These are phyloP conservation scores for Ligustrum vulgare DNA, from an alignment of 257 asterid species.

Conservation along the genomic window DNA sequence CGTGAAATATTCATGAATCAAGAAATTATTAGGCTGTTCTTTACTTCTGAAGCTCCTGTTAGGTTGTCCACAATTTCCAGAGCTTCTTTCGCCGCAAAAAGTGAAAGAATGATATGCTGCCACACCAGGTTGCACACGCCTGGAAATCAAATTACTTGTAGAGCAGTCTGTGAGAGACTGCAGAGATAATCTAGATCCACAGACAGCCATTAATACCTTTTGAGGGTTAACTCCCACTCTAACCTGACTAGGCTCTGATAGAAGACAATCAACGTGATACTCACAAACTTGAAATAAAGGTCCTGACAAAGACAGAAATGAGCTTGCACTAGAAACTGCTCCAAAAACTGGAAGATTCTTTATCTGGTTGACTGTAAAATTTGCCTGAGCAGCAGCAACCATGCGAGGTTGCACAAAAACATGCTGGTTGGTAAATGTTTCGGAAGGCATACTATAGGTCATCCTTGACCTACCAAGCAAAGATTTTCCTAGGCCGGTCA, in stretches of 20 bases:
- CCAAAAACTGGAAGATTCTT: slow-evolving; percentile 63
- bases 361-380: slow-evolving; percentile 48
- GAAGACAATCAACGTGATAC: slow-evolving; percentile 54
- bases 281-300: slow-evolving; percentile 68
- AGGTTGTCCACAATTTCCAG: slow-evolving; percentile 44
- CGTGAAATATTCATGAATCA: slow-evolving; percentile 58
- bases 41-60: slow-evolving; percentile 60
- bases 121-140: slow-evolving; percentile 33
- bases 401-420: slow-evolving; percentile 52
- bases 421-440: slow-evolving; percentile 36
- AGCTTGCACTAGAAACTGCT: slow-evolving; percentile 63
- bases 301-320: slow-evolving; percentile 73
- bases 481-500: slow-evolving; percentile 46
- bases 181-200: slow-evolving; percentile 44
- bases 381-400: slow-evolving; percentile 65
- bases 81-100: slow-evolving; percentile 38
- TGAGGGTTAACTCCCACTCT: slow-evolving; percentile 24
- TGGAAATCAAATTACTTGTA: slow-evolving; percentile 34
- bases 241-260: slow-evolving; percentile 39
- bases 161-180: slow-evolving; percentile 36
- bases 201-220: slow-evolving; percentile 55
- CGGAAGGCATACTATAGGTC: slow-evolving; percentile 39
- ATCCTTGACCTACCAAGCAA: slow-evolving; percentile 46
- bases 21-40: slow-evolving; percentile 63
- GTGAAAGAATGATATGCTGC: slow-evolving; percentile 40